A percentile compares a stretch with the other conserved stretches of the same genome.
These are phyloP conservation scores for Verticillium nubilum DNA, from an alignment of 2,329 filamentous ascomycete species.

Conservation along the genomic window DNA sequence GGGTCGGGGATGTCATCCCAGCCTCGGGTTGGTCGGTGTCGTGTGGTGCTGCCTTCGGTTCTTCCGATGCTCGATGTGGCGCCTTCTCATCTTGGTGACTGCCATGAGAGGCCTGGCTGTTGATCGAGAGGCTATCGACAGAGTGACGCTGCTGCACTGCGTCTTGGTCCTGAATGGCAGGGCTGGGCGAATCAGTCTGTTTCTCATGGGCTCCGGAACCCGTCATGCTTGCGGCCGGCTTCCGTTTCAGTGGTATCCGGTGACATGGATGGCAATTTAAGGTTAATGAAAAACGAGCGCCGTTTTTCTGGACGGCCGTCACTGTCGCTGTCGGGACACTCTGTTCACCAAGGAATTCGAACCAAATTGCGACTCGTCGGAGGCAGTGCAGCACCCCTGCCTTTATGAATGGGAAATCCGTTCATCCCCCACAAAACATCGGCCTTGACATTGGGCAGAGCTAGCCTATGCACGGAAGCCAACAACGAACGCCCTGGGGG, in stretches of 20 bases:
- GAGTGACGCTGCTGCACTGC: background rate
- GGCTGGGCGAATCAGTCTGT: background rate
- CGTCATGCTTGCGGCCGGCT: background rate
- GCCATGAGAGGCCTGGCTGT: background rate
- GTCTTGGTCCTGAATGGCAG: background rate
- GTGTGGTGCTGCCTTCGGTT: slow-evolving; percentile 2
- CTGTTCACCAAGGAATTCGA: background rate
- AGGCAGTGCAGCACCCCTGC: background rate
- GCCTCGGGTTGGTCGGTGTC: background rate
- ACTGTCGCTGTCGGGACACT: background rate
- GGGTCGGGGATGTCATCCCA: slow-evolving; percentile 7
- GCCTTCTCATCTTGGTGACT: background rate
- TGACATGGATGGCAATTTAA: background rate
- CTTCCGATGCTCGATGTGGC: background rate
- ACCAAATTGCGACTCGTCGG: background rate
- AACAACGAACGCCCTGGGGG: background rate
- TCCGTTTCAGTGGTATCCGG: background rate
- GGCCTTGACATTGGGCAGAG: background rate
- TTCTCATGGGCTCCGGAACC: background rate
- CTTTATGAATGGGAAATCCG: background rate
- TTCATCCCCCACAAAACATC: background rate
- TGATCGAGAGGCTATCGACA: background rate
- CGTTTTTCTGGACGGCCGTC: background rate
- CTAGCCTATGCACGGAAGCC: background rate
- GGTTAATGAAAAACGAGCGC: background rate